Evolutionary conservation across 1,139 yeast species (phyloP).

Genomic region (Magnusiomyces clavatus): DNA sequence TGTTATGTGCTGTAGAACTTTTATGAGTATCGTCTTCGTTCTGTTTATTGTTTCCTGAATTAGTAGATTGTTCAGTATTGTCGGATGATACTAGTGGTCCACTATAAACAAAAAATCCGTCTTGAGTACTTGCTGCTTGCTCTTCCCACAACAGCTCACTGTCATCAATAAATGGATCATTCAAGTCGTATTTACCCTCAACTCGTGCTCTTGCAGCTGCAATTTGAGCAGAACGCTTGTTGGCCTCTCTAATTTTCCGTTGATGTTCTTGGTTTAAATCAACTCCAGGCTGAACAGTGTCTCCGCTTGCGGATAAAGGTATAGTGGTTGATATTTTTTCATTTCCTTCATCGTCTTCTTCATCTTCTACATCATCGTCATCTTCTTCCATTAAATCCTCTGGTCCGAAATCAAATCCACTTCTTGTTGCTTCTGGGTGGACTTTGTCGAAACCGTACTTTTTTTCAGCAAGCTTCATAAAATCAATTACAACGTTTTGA

Average conservation of each 20-base stretch:
- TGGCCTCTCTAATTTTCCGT: constrained; percentile 19
- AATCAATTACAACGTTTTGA: constrained; percentile 60
- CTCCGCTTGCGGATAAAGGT: constrained; percentile 28
- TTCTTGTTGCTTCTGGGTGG: constrained; percentile 58
- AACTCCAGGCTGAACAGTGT: constrained; percentile 19
- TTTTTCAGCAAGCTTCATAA: constrained; percentile 71
- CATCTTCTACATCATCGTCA: constrained; percentile 51
- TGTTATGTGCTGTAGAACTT: no score
- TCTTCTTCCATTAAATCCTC: constrained; percentile 55
- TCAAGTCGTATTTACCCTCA: constrained; percentile 77
- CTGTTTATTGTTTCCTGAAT: background rate
- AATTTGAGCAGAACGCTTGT: constrained; percentile 8
- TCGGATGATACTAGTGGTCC: constrained; percentile 83
- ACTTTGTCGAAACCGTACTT: constrained; percentile 74
- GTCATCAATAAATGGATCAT: constrained; percentile 96
- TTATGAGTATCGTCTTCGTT: no score
- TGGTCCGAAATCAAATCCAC: constrained; percentile 54
- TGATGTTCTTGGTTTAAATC: no score
- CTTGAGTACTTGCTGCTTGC: constrained; percentile 84
- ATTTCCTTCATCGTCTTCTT: constrained; percentile 34
- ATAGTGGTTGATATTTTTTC: background rate
- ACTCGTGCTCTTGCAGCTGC: constrained; percentile 35
- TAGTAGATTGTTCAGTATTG: constrained; percentile 17
- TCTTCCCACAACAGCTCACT: constrained; percentile 89
- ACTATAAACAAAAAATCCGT: constrained; percentile 92